These are phyloP conservation scores for Candida cerambycidarum DNA, from an alignment of 805 yeast genomes.

Conservation along the genomic window DNA sequence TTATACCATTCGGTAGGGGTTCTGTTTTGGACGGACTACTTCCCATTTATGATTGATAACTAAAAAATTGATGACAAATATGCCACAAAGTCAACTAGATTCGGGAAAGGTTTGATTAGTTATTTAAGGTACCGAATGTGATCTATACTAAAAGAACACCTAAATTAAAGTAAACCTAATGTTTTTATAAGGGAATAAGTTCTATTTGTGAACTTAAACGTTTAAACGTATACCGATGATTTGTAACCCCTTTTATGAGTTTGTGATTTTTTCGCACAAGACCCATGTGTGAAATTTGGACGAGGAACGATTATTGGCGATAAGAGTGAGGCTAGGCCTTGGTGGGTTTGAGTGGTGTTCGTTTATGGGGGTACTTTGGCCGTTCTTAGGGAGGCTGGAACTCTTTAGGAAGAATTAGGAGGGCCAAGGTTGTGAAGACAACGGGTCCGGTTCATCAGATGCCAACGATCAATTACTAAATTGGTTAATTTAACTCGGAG, in stretches of 20 bases:
- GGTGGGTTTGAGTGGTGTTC: too few relatives aligned
- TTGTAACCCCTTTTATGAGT: background rate
- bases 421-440: too few relatives aligned
- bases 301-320: too few relatives aligned
- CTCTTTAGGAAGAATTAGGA: too few relatives aligned
- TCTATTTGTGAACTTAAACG: background rate
- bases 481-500: too few relatives aligned
- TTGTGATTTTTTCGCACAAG: background rate
- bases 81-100: background rate
- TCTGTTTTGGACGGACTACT: conserved; percentile 63
- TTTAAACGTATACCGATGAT: background rate
- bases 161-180: background rate
- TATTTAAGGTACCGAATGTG: background rate
- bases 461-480: too few relatives aligned
- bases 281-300: background rate
- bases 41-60: conserved; percentile 54
- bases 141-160: background rate
- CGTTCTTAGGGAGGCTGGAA: too few relatives aligned
- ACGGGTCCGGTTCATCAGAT: too few relatives aligned
- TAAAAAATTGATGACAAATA: conserved; percentile 2
- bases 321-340: too few relatives aligned
- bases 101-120: background rate
- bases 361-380: too few relatives aligned
- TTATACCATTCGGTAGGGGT: conserved; percentile 36
- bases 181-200: background rate